These are phyloP conservation scores for Cladosporium sp. DNA, from an alignment of 2,329 filamentous ascomycete genomes.

Conservation along the genomic window DNA sequence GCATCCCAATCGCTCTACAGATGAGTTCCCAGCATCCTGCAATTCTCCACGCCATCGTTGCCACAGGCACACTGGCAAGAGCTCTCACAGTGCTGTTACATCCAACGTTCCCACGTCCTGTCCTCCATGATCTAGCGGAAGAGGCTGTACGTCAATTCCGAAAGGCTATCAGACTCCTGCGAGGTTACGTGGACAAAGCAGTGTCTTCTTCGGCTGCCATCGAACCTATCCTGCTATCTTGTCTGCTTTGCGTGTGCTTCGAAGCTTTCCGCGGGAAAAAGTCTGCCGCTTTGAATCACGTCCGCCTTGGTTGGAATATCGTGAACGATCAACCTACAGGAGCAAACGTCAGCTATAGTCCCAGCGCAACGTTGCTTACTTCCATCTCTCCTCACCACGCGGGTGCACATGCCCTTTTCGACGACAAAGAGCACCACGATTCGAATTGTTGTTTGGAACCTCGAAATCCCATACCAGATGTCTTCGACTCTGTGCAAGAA, in stretches of 20 bases:
- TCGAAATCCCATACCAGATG: background rate
- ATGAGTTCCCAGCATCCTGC: background rate
- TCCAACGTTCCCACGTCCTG: background rate
- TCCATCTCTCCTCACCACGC: background rate
- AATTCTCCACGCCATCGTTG: background rate
- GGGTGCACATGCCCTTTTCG: background rate
- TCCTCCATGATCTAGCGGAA: background rate
- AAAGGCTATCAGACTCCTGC: background rate
- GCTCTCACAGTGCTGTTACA: background rate
- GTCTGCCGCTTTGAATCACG: background rate
- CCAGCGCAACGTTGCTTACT: background rate
- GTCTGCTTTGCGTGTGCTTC: background rate
- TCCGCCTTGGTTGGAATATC: background rate
- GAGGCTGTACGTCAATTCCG: background rate
- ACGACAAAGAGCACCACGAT: constrained; percentile 3
- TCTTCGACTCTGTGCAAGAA: background rate
- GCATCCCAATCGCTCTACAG: background rate
- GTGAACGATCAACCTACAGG: background rate
- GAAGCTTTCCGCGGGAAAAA: background rate
- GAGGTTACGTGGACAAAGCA: background rate
- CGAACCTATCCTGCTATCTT: background rate
- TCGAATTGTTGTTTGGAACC: background rate
- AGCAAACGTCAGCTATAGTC: background rate
- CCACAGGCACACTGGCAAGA: background rate
- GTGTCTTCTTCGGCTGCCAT: background rate